Conservation (phyloP, 106 monocot genomes). For the Dendrobium officinale region DNA sequence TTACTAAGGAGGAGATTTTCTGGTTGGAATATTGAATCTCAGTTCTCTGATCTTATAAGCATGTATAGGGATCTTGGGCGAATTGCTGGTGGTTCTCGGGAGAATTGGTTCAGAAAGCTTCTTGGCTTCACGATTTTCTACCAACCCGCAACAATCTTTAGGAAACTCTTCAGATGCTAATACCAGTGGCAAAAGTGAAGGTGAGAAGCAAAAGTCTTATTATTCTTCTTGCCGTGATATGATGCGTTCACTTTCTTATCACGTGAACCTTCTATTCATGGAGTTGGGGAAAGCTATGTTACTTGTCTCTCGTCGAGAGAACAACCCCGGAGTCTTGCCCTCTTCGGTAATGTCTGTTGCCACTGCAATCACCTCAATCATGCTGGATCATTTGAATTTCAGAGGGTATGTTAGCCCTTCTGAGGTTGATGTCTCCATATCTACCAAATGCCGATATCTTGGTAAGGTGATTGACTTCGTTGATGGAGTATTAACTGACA, state of each 20-base stretch:
- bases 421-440: constrained; percentile 47
- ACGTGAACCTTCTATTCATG: constrained; percentile 85
- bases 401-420: constrained; percentile 35
- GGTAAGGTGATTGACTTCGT: constrained; percentile 90
- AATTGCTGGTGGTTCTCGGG: constrained; percentile 42
- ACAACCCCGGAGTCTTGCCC: constrained; percentile 51
- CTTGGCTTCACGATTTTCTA: constrained; percentile 24
- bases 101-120: constrained; percentile 50
- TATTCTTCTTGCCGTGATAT: constrained; percentile 78
- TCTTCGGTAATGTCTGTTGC: constrained; percentile 70
- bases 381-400: constrained; percentile 86
- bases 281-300: constrained; percentile 90
- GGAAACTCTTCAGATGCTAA: constrained; percentile 30
- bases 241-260: constrained; percentile 91
- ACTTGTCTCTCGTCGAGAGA: constrained; percentile 69
- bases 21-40: constrained; percentile 91
- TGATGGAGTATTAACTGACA: constrained; percentile 74
- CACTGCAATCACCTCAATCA: constrained; percentile 51
- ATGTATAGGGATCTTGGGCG: constrained; percentile 87
- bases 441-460: constrained; percentile 86
- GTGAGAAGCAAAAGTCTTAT: constrained; percentile 68
- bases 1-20: constrained; percentile 68
- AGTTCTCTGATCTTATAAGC: constrained; percentile 89
- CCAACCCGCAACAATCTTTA: constrained; percentile 24
- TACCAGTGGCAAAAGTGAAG: constrained; percentile 30